These are phyloP conservation scores for Amanita polypyramis DNA, from an alignment of 768 basidiomycete species.

Conservation along the genomic window DNA sequence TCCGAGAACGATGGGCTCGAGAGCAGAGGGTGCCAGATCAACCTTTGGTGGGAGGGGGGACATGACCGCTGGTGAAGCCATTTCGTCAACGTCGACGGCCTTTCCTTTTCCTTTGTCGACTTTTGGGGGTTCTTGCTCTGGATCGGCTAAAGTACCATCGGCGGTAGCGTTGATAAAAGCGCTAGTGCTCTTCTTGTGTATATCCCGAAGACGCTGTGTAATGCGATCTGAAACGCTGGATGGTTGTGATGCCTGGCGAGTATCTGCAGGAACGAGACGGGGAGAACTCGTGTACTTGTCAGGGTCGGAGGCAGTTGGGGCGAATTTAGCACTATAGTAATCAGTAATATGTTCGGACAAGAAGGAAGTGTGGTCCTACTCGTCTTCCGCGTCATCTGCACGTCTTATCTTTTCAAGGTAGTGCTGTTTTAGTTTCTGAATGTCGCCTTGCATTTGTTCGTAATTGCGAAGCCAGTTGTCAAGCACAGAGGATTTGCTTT, in stretches of 20 bases:
- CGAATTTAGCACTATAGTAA: conserved; percentile 68
- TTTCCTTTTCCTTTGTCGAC: conserved; percentile 83
- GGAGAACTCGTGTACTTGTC: conserved; percentile 85
- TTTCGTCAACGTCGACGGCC: conserved; percentile 31
- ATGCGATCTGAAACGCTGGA: conserved; percentile 85
- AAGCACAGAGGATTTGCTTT: conserved; percentile 46
- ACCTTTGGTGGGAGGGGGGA: conserved; percentile 48
- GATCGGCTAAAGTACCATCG: conserved; percentile 20
- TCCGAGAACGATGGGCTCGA: conserved; percentile 58
- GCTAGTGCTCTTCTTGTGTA: conserved; percentile 48
- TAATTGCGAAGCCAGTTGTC: conserved; percentile 64
- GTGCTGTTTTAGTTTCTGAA: conserved; percentile 61
- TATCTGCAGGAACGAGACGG: conserved; percentile 46
- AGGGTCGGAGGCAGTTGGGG: conserved; percentile 49
- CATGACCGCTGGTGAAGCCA: conserved; percentile 50
- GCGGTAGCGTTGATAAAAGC: conserved; percentile 21
- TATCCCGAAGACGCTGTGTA: conserved; percentile 68
- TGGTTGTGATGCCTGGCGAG: conserved; percentile 43
- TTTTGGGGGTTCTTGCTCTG: conserved; percentile 34
- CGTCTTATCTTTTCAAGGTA: conserved; percentile 71
- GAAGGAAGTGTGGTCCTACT: conserved; percentile 43
- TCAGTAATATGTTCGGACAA: conserved; percentile 9
- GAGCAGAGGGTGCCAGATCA: conserved; percentile 23
- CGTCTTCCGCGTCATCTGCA: conserved; percentile 90
- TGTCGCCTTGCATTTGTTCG: conserved; percentile 57